Percentiles rank a stretch among this genome's conserved stretches.
Evolutionary conservation across 2,329 filamentous ascomycete species (phyloP).

Genomic region (Conoideocrella luteorostrata): DNA sequence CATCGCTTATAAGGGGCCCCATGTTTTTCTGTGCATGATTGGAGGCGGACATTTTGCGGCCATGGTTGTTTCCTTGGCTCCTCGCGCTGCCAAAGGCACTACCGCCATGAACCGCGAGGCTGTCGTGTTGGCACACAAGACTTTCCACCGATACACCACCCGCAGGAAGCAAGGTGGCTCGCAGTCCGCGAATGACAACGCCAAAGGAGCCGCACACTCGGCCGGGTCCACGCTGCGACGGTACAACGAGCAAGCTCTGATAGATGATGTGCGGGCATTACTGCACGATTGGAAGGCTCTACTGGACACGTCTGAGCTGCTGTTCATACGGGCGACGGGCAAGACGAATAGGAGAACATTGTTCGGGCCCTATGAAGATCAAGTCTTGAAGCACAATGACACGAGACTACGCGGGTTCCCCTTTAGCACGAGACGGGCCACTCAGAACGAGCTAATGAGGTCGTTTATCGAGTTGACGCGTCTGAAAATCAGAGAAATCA

Average conservation of each 20-base stretch:
- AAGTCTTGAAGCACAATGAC: conserved; percentile 75
- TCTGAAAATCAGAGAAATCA: conserved; percentile 74
- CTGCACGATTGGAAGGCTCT: conserved; percentile 78
- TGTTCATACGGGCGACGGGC: conserved; percentile 88
- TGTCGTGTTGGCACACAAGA: conserved; percentile 88
- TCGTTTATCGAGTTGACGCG: conserved; percentile 90
- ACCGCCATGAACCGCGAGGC: conserved; percentile 74
- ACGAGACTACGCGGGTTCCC: conserved; percentile 79
- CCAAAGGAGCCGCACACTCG: conserved; percentile 91
- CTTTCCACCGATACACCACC: conserved; percentile 95
- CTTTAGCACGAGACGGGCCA: conserved; percentile 86
- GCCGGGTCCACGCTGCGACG: conserved; percentile 83
- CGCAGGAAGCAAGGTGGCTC: conserved; percentile 92
- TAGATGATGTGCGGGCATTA: conserved; percentile 78
- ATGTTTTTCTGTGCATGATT: conserved; percentile 97
- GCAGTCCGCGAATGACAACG: conserved; percentile 87
- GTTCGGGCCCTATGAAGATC: conserved; percentile 85
- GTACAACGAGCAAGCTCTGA: conserved; percentile 88
- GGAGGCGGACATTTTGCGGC: conserved; percentile 95
- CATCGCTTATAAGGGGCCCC: conserved; percentile 61
- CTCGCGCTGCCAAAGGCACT: conserved; percentile 65
- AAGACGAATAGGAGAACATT: conserved; percentile 79
- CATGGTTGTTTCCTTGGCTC: conserved; percentile 86
- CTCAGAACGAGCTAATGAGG: conserved; percentile 89
- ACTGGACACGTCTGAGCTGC: conserved; percentile 74